Conservation (phyloP, 108 stramenopile genomes). For the Bacterosira constricta region DNA sequence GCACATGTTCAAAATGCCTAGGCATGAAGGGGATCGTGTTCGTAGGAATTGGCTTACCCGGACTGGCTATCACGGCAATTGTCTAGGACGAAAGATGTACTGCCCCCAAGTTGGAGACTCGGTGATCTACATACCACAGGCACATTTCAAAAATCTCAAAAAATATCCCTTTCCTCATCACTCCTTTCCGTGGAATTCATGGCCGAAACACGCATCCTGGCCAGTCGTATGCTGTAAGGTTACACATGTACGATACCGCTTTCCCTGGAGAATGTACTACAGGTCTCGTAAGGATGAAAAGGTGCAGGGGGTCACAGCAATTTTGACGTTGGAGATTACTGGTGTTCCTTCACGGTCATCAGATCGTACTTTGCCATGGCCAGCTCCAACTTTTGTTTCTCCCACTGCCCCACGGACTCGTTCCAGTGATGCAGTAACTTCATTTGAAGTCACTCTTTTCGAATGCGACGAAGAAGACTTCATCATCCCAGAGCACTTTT, state of each 20-base stretch:
- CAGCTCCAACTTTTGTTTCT: slow-evolving; percentile 63
- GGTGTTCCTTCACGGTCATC: slow-evolving; percentile 67
- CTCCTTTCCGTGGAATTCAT: slow-evolving; percentile 77
- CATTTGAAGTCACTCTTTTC: slow-evolving; percentile 84
- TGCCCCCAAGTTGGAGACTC: slow-evolving; percentile 88
- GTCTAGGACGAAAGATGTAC: slow-evolving; percentile 63
- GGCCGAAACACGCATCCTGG: slow-evolving; percentile 71
- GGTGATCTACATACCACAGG: slow-evolving; percentile 86
- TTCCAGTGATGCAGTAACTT: slow-evolving; percentile 17
- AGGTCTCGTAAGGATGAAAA: slow-evolving; percentile 29
- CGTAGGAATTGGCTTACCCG: slow-evolving; percentile 69
- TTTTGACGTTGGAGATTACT: slow-evolving; percentile 78
- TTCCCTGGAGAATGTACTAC: slow-evolving; percentile 77
- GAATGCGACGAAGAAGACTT: slow-evolving; percentile 67
- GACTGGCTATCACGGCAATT: slow-evolving; percentile 56
- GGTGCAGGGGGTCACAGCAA: slow-evolving; percentile 68
- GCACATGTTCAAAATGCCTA: slow-evolving; percentile 70
- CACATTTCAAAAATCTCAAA: slow-evolving; percentile 71
- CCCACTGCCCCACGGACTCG: slow-evolving; percentile 45
- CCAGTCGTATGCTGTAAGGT: slow-evolving; percentile 80
- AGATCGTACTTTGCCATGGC: slow-evolving; percentile 75
- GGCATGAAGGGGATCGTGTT: slow-evolving; percentile 27
- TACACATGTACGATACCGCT: slow-evolving; percentile 73
- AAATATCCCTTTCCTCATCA: slow-evolving; percentile 60
- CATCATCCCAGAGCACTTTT: slow-evolving; percentile 69